phyloP scores from a whole-genome alignment of 352 stramenopile species.

The Phytopythium kandeliae region DNA sequence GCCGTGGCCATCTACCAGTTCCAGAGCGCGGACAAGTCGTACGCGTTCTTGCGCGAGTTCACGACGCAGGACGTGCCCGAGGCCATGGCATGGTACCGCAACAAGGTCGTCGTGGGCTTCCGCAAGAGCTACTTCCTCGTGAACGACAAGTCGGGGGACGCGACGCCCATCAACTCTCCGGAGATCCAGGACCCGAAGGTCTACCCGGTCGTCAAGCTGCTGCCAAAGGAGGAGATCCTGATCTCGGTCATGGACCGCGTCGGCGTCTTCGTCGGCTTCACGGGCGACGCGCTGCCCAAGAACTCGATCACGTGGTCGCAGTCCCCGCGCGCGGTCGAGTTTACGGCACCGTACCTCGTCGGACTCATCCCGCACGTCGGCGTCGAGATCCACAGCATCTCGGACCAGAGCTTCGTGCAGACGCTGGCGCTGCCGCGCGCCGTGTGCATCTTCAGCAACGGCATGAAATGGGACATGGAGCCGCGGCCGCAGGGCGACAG shows the following conservation, averaged over 20 bases:
- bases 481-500: conserved; percentile 60
- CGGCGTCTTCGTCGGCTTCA: conserved; percentile 76
- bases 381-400: conserved; percentile 75
- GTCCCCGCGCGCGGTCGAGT: conserved; percentile 65
- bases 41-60: conserved; percentile 77
- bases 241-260: conserved; percentile 81
- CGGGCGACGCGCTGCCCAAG: conserved; percentile 68
- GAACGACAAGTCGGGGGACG: conserved; percentile 80
- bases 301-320: conserved; percentile 84
- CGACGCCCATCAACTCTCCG: conserved; percentile 60
- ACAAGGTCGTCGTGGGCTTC: conserved; percentile 81
- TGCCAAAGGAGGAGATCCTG: conserved; percentile 83
- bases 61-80: conserved; percentile 66
- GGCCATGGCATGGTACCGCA: conserved; percentile 83
- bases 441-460: conserved; percentile 79
- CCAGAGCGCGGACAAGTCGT: conserved; percentile 70
- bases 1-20: conserved; percentile 81
- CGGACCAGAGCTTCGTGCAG: conserved; percentile 73
- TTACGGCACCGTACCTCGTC: conserved; percentile 73
- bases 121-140: conserved; percentile 73
- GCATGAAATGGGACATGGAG: conserved; percentile 91
- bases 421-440: conserved; percentile 56
- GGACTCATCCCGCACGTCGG: conserved; percentile 69
- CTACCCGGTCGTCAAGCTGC: conserved; percentile 68
- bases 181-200: conserved; percentile 62